Conservation (phyloP, 192 early-diverging fungal genomes). For the Umbelopsis sp. region DNA sequence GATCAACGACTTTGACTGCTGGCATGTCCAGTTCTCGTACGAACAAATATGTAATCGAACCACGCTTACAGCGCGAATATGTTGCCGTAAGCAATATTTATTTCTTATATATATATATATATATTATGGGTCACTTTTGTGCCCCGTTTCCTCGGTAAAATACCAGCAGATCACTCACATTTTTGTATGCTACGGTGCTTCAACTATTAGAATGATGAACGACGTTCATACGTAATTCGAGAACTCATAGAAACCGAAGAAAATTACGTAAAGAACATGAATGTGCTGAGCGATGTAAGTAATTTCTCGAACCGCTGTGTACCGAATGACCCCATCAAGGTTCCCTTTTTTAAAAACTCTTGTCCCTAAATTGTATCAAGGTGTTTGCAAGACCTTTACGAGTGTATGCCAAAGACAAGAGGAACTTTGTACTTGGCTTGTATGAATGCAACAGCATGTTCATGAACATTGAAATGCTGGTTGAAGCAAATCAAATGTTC, state of each 20-base stretch:
- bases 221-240: constrained; percentile 55
- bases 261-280: constrained; percentile 55
- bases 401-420: not conserved
- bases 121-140: too few relatives aligned
- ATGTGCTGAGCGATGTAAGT: constrained; percentile 10
- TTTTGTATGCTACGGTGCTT: not conserved
- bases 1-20: constrained; percentile 5
- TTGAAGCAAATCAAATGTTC: constrained; percentile 55
- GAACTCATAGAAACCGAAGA: constrained; percentile 65
- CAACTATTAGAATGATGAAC: constrained; percentile 33
- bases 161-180: too few relatives aligned
- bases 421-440: constrained; percentile 34
- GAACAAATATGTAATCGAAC: constrained; percentile 13
- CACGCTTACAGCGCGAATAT: not conserved
- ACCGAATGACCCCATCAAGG: not conserved
- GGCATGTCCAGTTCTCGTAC: constrained; percentile 10
- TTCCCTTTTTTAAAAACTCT: not conserved
- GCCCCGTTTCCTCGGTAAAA: too few relatives aligned
- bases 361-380: not conserved
- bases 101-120: too few relatives aligned
- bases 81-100: not conserved
- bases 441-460: constrained; percentile 60
- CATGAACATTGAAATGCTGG: constrained; percentile 61
- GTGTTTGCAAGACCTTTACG: not conserved
- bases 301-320: not conserved